Base-by-base conservation (phyloP, 1,139 yeast species). In the Casaregolazyma lundiana region DNA sequence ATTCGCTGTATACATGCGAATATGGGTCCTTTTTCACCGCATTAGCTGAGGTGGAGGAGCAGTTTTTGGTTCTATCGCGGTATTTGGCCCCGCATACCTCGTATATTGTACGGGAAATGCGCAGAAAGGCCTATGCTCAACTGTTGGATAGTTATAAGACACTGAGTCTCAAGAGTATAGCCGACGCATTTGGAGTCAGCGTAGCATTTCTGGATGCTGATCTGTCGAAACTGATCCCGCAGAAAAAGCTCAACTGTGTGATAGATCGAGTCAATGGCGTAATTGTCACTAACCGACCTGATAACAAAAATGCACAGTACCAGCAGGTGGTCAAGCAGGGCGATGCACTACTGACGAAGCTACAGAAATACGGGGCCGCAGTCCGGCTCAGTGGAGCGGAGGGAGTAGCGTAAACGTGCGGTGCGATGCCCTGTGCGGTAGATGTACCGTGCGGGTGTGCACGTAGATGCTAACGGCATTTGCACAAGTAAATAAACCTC, bases 311-410 rank as follows among this genome's bases (percentile, higher is more conserved):
- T 64, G 86, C 87, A 49, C 97, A 92, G 68, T 94, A 90, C 66
- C 96, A 89, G 64, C 70, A 74, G 54, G 75, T 94, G 61, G 84
- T 94, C 60, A 88, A 87, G 66, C 95, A 85, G 64, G 98, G 98
- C 52, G 98, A 94, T 64, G 80, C 82, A 11, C 74, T 94, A 58
- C 79, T 94, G 67, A 92, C 98, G 24, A 92, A 92, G 67, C 76
- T 94, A 62, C 98, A 94, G 65, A 92, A 90, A 68, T 92, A 92
- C 61, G 96, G 96, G 43, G 96, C 97, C 35, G 97, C 97, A 13
- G 97, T 92, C 45, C 85, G 94, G 66, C 77, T 92, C 60, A 84
- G 95, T 62, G 97, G 97, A 41, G 88, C 96, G 30, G 96, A 89
- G 41, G 45, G 60, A 30, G 56, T 51, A 19, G 52, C 48, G 16